Percentiles rank a stretch among this genome's conserved stretches.
These are phyloP conservation scores for Pulicaria dysenterica DNA, from an alignment of 129 eudicot species.

Conservation along the genomic window DNA sequence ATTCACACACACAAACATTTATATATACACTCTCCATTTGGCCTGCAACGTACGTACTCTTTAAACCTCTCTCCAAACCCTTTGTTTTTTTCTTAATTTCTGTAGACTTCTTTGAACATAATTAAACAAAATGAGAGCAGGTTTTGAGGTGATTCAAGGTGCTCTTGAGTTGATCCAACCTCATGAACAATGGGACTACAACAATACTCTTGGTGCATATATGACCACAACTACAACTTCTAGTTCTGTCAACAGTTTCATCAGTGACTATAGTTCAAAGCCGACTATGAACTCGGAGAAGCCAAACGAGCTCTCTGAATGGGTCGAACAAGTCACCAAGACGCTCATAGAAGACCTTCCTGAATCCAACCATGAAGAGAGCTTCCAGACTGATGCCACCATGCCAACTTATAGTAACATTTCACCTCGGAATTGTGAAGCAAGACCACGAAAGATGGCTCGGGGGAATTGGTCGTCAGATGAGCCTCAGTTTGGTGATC, in stretches of 20 bases:
- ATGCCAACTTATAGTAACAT: slow-evolving; percentile 15
- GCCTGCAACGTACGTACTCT: slow-evolving; percentile 44
- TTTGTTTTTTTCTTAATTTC: slow-evolving; percentile 5
- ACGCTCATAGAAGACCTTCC: slow-evolving; percentile 78
- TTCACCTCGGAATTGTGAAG: slow-evolving; percentile 46
- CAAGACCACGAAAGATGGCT: slow-evolving; percentile 55
- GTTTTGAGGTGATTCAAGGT: slow-evolving; percentile 49
- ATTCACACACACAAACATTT: neutral
- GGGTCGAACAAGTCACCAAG: slow-evolving; percentile 82
- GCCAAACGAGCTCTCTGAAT: slow-evolving; percentile 63
- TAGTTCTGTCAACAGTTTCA: slow-evolving; percentile 27
- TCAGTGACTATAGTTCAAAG: slow-evolving; percentile 31
- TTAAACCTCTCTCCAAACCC: slow-evolving; percentile 25
- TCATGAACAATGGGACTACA: slow-evolving; percentile 64
- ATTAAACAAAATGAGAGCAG: slow-evolving; percentile 45
- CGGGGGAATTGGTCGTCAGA: slow-evolving; percentile 24
- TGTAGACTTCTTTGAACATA: neutral
- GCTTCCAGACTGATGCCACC: slow-evolving; percentile 38
- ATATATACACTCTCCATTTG: slow-evolving; percentile 34
- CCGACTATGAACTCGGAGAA: slow-evolving; percentile 34
- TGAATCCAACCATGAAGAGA: slow-evolving; percentile 43
- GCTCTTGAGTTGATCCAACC: slow-evolving; percentile 52
- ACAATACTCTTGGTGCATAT: slow-evolving; percentile 33
- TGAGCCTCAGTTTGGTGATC: slow-evolving; percentile 18
- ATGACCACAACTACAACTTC: slow-evolving; percentile 20